A percentile compares a stretch with the other conserved stretches of the same genome.
Conservation (phyloP, 2,329 filamentous ascomycete genomes). For the Amauroascus verrucosus region DNA sequence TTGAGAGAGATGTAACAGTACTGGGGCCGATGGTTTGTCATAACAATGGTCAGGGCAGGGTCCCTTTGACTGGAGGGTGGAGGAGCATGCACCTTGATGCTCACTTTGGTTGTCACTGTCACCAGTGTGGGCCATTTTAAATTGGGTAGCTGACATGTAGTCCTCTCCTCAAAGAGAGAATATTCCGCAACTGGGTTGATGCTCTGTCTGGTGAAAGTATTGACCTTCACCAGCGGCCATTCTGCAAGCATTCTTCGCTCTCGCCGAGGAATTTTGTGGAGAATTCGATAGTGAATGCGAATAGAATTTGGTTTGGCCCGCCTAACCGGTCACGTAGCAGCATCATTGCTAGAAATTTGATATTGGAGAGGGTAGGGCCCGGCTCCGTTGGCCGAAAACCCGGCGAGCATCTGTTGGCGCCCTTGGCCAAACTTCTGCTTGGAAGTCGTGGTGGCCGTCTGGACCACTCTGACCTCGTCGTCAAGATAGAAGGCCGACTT, state of each 20-base stretch:
- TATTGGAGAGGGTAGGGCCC: slow-evolving; percentile 2
- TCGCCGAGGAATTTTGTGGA: slow-evolving; percentile 7
- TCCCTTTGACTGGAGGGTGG: too few relatives aligned
- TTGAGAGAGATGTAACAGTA: too few relatives aligned
- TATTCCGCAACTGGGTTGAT: too few relatives aligned
- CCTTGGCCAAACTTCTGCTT: slow-evolving; percentile 9
- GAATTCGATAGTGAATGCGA: slow-evolving; percentile 8
- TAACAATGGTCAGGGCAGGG: too few relatives aligned
- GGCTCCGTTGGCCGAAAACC: slow-evolving; percentile 3
- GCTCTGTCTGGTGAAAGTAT: too few relatives aligned
- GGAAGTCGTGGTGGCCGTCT: neutral
- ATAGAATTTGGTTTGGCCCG: slow-evolving; percentile 1
- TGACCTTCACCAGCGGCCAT: too few relatives aligned
- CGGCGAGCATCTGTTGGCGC: slow-evolving; percentile 2
- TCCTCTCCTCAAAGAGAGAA: too few relatives aligned
- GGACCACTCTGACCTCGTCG: neutral
- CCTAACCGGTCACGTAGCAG: slow-evolving; percentile 1
- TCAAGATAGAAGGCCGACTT: slow-evolving; percentile 7
- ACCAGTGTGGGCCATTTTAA: too few relatives aligned
- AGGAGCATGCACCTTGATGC: too few relatives aligned
- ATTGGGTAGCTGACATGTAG: too few relatives aligned
- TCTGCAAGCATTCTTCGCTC: slow-evolving; percentile 3
- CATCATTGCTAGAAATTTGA: neutral
- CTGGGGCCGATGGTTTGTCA: too few relatives aligned
- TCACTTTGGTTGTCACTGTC: too few relatives aligned